Evolutionary conservation across 23 red algal species (phyloP).

Genomic region (Gracilaria gracilis): DNA sequence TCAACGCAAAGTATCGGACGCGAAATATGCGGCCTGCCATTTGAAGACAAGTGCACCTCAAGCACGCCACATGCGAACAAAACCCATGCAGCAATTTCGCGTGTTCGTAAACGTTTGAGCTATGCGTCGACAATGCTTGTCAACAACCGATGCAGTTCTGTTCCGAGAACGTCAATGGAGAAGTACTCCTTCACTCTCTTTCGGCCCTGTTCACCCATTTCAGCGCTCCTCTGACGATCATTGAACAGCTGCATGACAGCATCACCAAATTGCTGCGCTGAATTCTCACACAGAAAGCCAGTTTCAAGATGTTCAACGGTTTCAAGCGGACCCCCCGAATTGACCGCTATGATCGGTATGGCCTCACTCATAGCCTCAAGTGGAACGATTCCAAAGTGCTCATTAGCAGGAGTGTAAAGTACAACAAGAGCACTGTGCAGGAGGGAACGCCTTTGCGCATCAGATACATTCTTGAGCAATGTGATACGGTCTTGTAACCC

Average conservation of each 20-base stretch:
- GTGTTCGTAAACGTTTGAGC: not conserved
- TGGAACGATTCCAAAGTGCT: constrained; percentile 99
- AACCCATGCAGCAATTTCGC: too few relatives aligned
- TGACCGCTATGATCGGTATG: constrained; percentile 82
- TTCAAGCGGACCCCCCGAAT: constrained; percentile 87
- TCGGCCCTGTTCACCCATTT: constrained; percentile 37
- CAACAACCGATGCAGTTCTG: constrained; percentile 39
- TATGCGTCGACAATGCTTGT: not conserved
- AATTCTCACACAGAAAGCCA: constrained; percentile 77
- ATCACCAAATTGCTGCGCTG: constrained; percentile 58
- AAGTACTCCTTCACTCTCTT: constrained; percentile 44
- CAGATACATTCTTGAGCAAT: constrained; percentile 77
- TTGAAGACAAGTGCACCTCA: not conserved
- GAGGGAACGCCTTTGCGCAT: constrained; percentile 50
- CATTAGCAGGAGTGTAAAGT: constrained; percentile 87
- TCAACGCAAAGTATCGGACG: not conserved
- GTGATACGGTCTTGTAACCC: constrained; percentile 40
- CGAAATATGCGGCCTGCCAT: not conserved
- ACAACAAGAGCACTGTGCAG: constrained; percentile 59
- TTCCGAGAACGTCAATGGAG: constrained; percentile 52
- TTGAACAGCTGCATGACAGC: constrained; percentile 39
- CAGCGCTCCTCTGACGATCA: constrained; percentile 2
- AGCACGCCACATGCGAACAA: not conserved
- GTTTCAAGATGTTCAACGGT: constrained; percentile 81
- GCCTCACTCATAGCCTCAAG: constrained; percentile 93